A percentile compares a stretch with the other conserved stretches of the same genome.
phyloP scores from a whole-genome alignment of 208 protist genomes.

The Wallacemonas sp. region DNA sequence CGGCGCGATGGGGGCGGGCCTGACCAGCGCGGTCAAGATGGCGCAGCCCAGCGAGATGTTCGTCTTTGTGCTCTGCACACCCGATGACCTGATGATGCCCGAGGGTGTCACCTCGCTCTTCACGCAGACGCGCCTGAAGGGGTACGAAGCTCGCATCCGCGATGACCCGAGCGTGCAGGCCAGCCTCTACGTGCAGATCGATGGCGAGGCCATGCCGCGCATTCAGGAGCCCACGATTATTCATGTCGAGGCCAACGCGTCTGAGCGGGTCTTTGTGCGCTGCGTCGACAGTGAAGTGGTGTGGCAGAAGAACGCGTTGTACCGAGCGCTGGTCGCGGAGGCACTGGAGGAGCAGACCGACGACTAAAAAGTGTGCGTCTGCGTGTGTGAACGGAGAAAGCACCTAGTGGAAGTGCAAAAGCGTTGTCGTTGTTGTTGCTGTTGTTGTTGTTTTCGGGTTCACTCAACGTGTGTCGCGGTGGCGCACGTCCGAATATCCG shows the following conservation, averaged over 20 bases:
- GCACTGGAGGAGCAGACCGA: conserved; percentile 13
- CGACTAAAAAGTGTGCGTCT: not conserved
- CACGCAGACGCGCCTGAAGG: conserved; percentile 23
- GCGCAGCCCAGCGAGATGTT: conserved; percentile 70
- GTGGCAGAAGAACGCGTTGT: conserved; percentile 13
- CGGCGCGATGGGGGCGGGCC: conserved; percentile 47
- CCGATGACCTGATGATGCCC: conserved; percentile 46
- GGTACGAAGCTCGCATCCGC: conserved; percentile 23
- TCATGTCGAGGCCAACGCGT: conserved; percentile 35
- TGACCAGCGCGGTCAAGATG: conserved; percentile 54
- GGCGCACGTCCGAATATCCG: no score
- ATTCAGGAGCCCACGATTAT: conserved; percentile 65
- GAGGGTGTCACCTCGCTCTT: conserved; percentile 26
- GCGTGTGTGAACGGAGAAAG: conserved; percentile 11
- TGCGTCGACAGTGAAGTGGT: conserved; percentile 68
- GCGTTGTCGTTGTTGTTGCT: no score
- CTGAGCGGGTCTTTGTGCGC: conserved; percentile 48
- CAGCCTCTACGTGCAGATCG: conserved; percentile 69
- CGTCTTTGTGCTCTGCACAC: conserved; percentile 74
- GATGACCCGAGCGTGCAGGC: conserved; percentile 26
- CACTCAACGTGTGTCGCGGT: no score
- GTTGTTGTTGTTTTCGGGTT: no score
- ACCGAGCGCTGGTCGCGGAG: not conserved
- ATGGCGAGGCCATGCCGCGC: conserved; percentile 67
- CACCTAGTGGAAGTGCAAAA: no score